Evolutionary conservation across 345 rosid genomes (phyloP), one percentile per base, ranked within the genome.

Genomic region (Nasturtium officinale): DNA sequence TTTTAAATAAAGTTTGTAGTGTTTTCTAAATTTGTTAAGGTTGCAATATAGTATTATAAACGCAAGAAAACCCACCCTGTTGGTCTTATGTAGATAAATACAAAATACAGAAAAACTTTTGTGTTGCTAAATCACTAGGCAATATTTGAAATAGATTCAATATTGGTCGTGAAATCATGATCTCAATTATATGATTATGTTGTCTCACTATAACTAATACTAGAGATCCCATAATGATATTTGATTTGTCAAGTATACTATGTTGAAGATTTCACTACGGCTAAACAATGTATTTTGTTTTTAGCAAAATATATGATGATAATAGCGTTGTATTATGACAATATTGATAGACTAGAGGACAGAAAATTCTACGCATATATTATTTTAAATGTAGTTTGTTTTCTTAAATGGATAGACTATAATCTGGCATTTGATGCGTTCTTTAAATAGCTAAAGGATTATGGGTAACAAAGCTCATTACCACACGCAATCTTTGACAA

Each of bases 131-230:
- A 72, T 25, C 51, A n/a, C 54, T 28, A 50, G 72, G 78, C 76
- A 80, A 47, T 20, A 50, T 43, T 46, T 30, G 28, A 51, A 58
- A 40, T 28, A 74, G 70, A 77, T 75, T 78, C 80, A 77, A 71
- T 68, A 74, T 33, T 47, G 74, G 76, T 54, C 78, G 76, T 74
- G 82, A 53, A 46, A 45, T 56, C 64, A 43, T 47, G 40, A 56
- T 46, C 43, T 65, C 72, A 25, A 73, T 73, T 65, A 73, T 73
- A 65, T 5, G 66, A 65, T 65, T 65, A 65, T 46, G 73, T 67
- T 67, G 68, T 67, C 73, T 66, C 32, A 28, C 32, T 59, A 51
- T 59, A 18, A 12, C 21, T 17, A 64, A 15, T 64, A 18, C 37
- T 16, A 11, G 7, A 11, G 23, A 9, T 46, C 28, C 5, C 18